Conservation (phyloP, 2,329 filamentous ascomycete genomes). For the Byssochlamys sp. region DNA sequence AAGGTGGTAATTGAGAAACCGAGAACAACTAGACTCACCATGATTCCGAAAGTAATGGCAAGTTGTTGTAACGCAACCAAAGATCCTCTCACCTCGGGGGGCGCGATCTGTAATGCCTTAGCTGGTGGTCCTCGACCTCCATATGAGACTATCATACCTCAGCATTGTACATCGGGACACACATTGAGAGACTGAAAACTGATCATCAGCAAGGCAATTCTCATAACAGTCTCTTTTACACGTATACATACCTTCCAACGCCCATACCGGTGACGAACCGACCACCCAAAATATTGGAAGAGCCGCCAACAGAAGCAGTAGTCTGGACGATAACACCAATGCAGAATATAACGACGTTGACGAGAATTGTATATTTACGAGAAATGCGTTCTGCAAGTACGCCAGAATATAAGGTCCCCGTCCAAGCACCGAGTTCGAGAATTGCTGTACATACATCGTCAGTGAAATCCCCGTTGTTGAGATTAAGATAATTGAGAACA, state of each 20-base stretch:
- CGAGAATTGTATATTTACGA: conserved; percentile 25
- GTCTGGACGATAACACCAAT: conserved; percentile 54
- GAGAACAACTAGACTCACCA: conserved; percentile 39
- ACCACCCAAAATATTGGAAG: conserved; percentile 56
- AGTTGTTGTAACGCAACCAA: conserved; percentile 58
- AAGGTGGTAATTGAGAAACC: conserved; percentile 34
- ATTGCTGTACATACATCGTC: conserved; percentile 9
- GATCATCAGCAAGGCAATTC: conserved; percentile 5
- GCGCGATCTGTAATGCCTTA: conserved; percentile 43
- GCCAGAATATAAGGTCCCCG: conserved; percentile 22
- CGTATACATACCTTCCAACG: conserved; percentile 41
- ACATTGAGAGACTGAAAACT: conserved; percentile 15
- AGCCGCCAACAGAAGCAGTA: conserved; percentile 45
- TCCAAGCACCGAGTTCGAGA: conserved; percentile 28
- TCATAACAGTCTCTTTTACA: background rate
- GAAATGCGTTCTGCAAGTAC: conserved; percentile 21
- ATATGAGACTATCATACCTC: conserved; percentile 54
- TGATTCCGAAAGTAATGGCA: conserved; percentile 51
- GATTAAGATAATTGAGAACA: background rate
- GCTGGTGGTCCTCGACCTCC: conserved; percentile 46
- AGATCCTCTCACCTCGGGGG: conserved; percentile 58
- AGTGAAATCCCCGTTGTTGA: background rate
- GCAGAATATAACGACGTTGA: conserved; percentile 26
- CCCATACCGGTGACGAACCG: conserved; percentile 53
- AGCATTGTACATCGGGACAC: conserved; percentile 42